A percentile compares a stretch with the other conserved stretches of the same genome.
These are phyloP conservation scores for Microsporum canis DNA, from an alignment of 2,329 filamentous ascomycete species.

Conservation along the genomic window DNA sequence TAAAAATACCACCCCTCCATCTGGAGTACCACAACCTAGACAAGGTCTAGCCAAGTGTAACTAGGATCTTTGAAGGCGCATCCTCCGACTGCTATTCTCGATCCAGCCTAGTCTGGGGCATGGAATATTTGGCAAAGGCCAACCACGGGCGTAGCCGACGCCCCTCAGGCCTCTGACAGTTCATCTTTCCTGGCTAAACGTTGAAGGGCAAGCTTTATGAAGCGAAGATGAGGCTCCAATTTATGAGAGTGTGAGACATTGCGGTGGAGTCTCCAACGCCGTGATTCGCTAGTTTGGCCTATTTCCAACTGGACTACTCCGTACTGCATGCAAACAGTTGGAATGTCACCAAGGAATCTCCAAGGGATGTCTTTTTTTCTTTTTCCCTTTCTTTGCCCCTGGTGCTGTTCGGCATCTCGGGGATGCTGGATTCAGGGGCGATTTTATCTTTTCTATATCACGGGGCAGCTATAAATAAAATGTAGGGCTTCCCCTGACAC, in stretches of 20 bases:
- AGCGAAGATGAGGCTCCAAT: neutral
- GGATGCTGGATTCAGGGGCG: neutral
- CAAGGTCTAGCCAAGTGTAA: neutral
- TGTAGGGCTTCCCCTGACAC: neutral
- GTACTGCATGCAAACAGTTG: neutral
- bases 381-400: neutral
- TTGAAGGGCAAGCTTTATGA: neutral
- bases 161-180: neutral
- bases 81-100: neutral
- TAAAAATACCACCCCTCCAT: neutral
- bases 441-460: neutral
- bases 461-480: neutral
- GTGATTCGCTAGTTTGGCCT: neutral
- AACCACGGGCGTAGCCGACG: slow-evolving; percentile 1
- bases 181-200: neutral
- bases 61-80: neutral
- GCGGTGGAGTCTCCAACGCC: neutral
- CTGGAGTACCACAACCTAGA: neutral
- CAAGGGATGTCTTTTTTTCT: neutral
- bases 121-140: neutral
- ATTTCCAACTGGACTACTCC: neutral
- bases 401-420: neutral
- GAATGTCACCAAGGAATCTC: neutral
- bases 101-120: neutral
- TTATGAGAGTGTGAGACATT: neutral